Evolutionary conservation across 805 yeast species (phyloP).

Genomic region (Priceomyces melissophilus): DNA sequence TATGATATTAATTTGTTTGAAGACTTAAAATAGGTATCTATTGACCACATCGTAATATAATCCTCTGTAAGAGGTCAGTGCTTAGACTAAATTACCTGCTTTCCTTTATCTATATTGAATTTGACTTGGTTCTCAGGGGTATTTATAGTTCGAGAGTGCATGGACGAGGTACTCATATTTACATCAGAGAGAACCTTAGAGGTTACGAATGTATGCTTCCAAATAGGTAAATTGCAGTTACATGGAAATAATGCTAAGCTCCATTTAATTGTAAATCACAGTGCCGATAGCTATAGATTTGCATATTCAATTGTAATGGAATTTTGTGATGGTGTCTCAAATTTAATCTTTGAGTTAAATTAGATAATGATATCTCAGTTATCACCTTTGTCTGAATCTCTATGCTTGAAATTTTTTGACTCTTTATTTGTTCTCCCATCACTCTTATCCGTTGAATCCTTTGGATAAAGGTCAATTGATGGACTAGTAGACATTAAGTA

Average conservation of each 20-base stretch:
- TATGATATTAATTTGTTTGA: too few relatives aligned
- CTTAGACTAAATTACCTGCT: too few relatives aligned
- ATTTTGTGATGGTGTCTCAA: too few relatives aligned
- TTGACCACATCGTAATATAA: too few relatives aligned
- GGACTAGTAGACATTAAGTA: constrained; percentile 18
- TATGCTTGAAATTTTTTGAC: not conserved
- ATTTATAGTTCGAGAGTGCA: too few relatives aligned
- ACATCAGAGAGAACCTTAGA: constrained; percentile 1
- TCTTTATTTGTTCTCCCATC: constrained; percentile 6
- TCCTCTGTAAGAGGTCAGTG: too few relatives aligned
- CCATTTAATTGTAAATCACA: not conserved
- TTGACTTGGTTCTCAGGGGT: too few relatives aligned
- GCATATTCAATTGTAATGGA: too few relatives aligned
- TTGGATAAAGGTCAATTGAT: constrained; percentile 6
- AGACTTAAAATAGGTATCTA: too few relatives aligned
- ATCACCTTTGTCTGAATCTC: not conserved
- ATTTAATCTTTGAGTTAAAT: constrained; percentile 1
- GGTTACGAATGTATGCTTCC: not conserved
- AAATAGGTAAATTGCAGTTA: not conserved
- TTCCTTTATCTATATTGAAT: too few relatives aligned
- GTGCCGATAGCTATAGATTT: not conserved
- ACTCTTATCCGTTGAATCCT: not conserved
- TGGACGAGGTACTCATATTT: not conserved
- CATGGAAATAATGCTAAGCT: not conserved
- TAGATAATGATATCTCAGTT: not conserved